Evolutionary conservation across 2,329 filamentous ascomycete genomes (phyloP), one percentile per base, ranked within the genome.

Genomic region (Penicillium sclerotiorum): DNA sequence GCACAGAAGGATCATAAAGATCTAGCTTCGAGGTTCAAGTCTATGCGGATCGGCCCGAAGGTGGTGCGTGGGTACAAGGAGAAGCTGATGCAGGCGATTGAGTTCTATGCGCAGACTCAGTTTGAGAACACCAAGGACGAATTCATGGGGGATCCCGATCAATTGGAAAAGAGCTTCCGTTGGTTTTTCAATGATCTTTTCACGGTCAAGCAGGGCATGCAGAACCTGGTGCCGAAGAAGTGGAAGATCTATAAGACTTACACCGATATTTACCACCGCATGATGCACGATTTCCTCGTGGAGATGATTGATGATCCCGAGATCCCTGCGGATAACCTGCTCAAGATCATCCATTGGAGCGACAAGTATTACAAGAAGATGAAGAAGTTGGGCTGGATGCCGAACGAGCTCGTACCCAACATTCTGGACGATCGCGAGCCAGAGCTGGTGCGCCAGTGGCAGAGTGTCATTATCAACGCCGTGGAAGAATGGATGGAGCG

Each of bases 151-250:
- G 90, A 97, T 65, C 89, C 94, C 0, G 82, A 86, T 42, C 85
- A 83, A 62, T 79, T 99, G 39, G 89, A 95, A 57, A 96, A 96
- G 77, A 85, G 83, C 58, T 84, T 96, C 73, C 89, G 89, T 65
- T 99, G 94, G 94, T 99, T 86, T 73, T 99, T 97, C 77, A 96
- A 97, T 74, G 93, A 99, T 69, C 81, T 99, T 30, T 95, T 95
- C 71, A 91, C 90, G 3, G 93, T 96, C 66, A 91, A 93, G 71
- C 81, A 95, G 55, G 93, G 94, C 65, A 95, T 99, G 89, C 84
- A 88, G 52, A 83, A 84, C 22, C 79, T 99, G 45, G 92, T 96
- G 84, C 94, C 95, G 8, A 93, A 89, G 73, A 95, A 94, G 71
- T 99, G 94, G 94, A 92, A 88, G 67, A 96, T 99, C 40, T 88